Percentiles rank a stretch among this genome's conserved stretches.
phyloP scores from a whole-genome alignment of 129 eudicot genomes.

The Pseudognaphalium luteoalbum region DNA sequence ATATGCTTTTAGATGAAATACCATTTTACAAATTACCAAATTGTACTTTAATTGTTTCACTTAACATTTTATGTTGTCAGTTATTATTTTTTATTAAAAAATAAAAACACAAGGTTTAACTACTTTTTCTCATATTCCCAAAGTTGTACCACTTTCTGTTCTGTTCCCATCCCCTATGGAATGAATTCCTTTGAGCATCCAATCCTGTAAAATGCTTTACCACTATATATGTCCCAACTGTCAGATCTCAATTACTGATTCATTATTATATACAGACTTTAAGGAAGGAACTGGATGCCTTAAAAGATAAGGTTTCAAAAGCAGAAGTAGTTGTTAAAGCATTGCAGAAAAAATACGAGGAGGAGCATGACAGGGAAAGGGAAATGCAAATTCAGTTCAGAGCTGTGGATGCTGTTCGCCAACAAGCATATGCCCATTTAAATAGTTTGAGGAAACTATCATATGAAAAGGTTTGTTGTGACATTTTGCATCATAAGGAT shows the following conservation, averaged over 20 bases:
- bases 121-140: too few relatives aligned
- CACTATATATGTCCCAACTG: neutral
- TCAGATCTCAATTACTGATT: conserved; percentile 12
- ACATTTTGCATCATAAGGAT: conserved; percentile 11
- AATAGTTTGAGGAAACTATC: conserved; percentile 49
- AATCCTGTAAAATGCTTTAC: neutral
- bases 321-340: conserved; percentile 45
- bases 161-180: neutral
- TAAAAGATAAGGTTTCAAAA: conserved; percentile 50
- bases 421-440: conserved; percentile 51
- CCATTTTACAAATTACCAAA: conserved; percentile 9
- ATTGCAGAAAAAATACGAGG: conserved; percentile 52
- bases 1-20: neutral
- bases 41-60: neutral
- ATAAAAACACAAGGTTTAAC: conserved; percentile 3
- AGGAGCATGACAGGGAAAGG: conserved; percentile 45
- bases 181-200: neutral
- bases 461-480: conserved; percentile 66
- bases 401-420: conserved; percentile 72
- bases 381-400: conserved; percentile 57
- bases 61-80: neutral
- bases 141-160: neutral
- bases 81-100: neutral
- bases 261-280: conserved; percentile 46
- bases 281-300: conserved; percentile 65